Percentiles rank a stretch among this genome's conserved stretches.
These are phyloP conservation scores for Tephrocybe rancida DNA, from an alignment of 768 basidiomycete species.

Conservation along the genomic window DNA sequence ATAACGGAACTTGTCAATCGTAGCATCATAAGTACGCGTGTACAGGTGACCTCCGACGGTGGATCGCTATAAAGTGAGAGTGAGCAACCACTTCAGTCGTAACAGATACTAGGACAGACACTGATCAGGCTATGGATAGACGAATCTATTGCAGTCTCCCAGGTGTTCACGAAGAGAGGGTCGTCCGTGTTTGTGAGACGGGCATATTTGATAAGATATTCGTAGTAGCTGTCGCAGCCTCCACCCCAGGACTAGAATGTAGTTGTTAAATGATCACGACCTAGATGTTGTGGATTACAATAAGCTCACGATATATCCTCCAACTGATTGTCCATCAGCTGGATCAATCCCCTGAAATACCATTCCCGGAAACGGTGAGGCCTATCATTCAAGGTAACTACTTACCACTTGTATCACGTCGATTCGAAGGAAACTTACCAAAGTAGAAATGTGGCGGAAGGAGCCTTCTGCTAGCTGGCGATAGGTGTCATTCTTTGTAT, in stretches of 20 bases:
- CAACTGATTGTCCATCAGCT: slow-evolving; percentile 46
- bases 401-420: no score
- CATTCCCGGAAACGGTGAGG: no score
- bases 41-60: slow-evolving; percentile 64
- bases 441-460: slow-evolving; percentile 49
- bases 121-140: slow-evolving; percentile 45
- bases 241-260: slow-evolving; percentile 56
- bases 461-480: slow-evolving; percentile 51
- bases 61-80: slow-evolving; percentile 31
- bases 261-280: neutral
- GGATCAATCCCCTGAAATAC: slow-evolving; percentile 44
- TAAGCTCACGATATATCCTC: slow-evolving; percentile 48
- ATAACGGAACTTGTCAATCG: slow-evolving; percentile 46
- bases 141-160: slow-evolving; percentile 69
- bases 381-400: no score
- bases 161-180: slow-evolving; percentile 62
- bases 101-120: no score
- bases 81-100: no score
- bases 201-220: slow-evolving; percentile 73
- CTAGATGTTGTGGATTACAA: neutral
- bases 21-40: slow-evolving; percentile 59
- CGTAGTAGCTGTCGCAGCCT: slow-evolving; percentile 75
- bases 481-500: slow-evolving; percentile 64
- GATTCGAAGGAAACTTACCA: slow-evolving; percentile 27
- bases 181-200: slow-evolving; percentile 73